These are phyloP conservation scores for Comarum palustre DNA, from an alignment of 306 rosid genomes.

Conservation along the genomic window DNA sequence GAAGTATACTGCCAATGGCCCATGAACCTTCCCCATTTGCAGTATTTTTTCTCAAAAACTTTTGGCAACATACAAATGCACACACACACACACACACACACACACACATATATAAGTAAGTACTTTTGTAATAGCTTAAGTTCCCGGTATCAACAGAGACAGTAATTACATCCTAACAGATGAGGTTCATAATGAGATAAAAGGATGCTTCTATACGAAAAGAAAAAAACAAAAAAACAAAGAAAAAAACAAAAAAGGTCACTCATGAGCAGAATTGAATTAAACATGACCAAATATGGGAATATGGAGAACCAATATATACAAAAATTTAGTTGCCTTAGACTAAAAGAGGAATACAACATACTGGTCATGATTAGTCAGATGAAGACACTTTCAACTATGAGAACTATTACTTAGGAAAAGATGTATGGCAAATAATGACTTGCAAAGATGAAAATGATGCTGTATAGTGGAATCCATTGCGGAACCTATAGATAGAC, in stretches of 20 bases:
- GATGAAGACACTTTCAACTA: not conserved
- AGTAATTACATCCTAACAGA: not conserved
- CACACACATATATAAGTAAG: not conserved
- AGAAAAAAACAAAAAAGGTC: no score
- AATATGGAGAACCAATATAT: not conserved
- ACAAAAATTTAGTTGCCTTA: not conserved
- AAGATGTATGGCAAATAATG: not conserved
- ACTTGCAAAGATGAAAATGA: conserved; percentile 1
- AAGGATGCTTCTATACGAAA: not conserved
- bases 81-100: not conserved
- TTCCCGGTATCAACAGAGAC: not conserved
- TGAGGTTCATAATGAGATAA: not conserved
- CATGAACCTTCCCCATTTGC: not conserved
- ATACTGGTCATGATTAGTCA: not conserved
- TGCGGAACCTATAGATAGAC: not conserved
- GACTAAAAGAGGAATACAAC: not conserved
- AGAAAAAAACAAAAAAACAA: no score
- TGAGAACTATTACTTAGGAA: not conserved
- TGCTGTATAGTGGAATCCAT: no score
- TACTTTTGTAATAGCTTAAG: not conserved
- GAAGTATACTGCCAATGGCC: not conserved
- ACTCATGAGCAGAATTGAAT: not conserved
- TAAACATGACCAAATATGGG: not conserved
- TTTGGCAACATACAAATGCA: not conserved
- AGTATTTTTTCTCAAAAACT: no score